Percentiles rank a stretch among this genome's conserved stretches.
Conservation (phyloP, 106 monocot genomes). For the Agapanthus africanus region DNA sequence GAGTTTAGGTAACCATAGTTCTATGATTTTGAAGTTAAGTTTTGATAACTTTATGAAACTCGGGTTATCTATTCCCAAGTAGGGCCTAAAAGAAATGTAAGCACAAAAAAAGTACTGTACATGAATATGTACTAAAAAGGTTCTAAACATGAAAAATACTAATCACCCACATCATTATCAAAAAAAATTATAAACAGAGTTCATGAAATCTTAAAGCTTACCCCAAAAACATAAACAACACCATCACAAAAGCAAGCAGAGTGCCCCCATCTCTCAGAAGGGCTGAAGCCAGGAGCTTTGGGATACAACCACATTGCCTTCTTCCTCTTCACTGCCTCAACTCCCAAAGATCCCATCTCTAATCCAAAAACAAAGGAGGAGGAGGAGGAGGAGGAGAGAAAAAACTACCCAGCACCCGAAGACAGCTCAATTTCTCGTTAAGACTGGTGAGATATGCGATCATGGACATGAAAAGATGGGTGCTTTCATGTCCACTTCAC, state of each 20-base stretch:
- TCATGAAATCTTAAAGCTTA: conserved; percentile 38
- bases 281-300: conserved; percentile 67
- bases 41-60: too few species aligned
- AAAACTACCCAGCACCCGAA: background rate
- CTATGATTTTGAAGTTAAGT: too few species aligned
- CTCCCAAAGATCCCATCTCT: conserved; percentile 50
- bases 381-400: background rate
- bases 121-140: too few species aligned
- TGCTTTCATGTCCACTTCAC: conserved; percentile 57
- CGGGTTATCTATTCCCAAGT: too few species aligned
- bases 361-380: background rate
- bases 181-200: too few species aligned
- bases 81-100: too few species aligned
- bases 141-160: too few species aligned
- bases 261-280: conserved; percentile 96
- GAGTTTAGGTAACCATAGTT: too few species aligned
- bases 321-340: conserved; percentile 42
- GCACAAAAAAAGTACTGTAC: too few species aligned
- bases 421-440: background rate
- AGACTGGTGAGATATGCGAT: conserved; percentile 19
- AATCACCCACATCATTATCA: too few species aligned
- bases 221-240: conserved; percentile 79
- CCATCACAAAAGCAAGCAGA: conserved; percentile 79
- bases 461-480: conserved; percentile 37
- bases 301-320: conserved; percentile 99